Evolutionary conservation across 176 grass and related monocot genomes (phyloP).

Genomic region (Alloteropsis semialata): DNA sequence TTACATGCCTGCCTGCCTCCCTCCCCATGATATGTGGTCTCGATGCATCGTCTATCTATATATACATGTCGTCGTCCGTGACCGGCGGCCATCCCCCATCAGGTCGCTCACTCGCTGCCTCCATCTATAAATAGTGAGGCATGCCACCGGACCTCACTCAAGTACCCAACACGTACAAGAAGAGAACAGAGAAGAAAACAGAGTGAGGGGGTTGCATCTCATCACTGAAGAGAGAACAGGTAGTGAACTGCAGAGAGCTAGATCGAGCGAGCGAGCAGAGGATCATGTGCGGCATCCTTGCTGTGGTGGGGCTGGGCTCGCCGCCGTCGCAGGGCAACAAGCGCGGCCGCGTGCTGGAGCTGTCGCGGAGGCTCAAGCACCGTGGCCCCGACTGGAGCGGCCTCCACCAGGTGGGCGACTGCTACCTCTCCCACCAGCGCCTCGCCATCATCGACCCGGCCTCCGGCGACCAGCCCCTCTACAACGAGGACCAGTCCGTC

Average conservation of each 20-base stretch:
- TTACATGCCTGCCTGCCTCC: neutral
- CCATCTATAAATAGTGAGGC: too few species aligned
- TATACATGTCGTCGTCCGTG: too few species aligned
- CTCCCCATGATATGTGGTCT: neutral
- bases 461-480: conserved; percentile 85
- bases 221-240: neutral
- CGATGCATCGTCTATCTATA: too few species aligned
- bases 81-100: too few species aligned
- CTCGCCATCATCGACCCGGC: conserved; percentile 77
- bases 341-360: conserved; percentile 60
- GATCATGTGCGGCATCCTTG: conserved; percentile 66
- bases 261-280: neutral
- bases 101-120: too few species aligned
- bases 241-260: neutral
- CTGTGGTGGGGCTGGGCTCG: conserved; percentile 64
- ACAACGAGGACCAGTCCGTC: conserved; percentile 65
- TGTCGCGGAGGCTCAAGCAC: conserved; percentile 78
- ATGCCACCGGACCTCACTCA: too few species aligned
- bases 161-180: too few species aligned
- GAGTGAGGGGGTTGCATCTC: neutral
- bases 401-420: conserved; percentile 45
- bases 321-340: conserved; percentile 38
- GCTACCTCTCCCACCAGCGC: conserved; percentile 73
- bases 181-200: too few species aligned
- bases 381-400: conserved; percentile 79